Percentiles rank a stretch among this genome's conserved stretches.
phyloP scores from a whole-genome alignment of 257 asterid species.

The Salvia miltiorrhiza region DNA sequence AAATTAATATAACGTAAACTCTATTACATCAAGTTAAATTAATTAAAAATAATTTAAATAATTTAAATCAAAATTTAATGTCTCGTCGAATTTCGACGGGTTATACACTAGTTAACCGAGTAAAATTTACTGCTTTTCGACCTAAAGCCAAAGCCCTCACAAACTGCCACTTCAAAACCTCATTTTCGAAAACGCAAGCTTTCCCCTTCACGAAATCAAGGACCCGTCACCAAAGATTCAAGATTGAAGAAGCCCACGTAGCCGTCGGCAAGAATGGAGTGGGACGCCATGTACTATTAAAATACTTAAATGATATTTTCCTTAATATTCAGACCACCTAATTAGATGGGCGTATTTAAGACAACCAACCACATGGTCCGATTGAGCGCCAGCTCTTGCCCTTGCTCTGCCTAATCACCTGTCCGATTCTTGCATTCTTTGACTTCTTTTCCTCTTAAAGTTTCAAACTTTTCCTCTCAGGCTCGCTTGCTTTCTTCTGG shows the following conservation, averaged over 20 bases:
- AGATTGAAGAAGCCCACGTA: constrained; percentile 10
- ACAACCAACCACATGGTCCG: constrained; percentile 33
- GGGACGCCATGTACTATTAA: constrained; percentile 15
- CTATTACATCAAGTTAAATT: no score
- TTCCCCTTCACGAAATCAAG: background rate
- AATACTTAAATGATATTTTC: background rate
- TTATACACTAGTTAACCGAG: no score
- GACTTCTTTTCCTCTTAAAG: constrained; percentile 18
- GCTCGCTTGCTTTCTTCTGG: constrained; percentile 47
- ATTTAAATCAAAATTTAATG: no score
- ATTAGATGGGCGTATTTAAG: constrained; percentile 45
- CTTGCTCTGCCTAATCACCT: constrained; percentile 13
- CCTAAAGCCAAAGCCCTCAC: background rate
- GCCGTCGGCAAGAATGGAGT: constrained; percentile 15
- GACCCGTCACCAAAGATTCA: constrained; percentile 1
- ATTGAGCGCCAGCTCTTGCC: constrained; percentile 4
- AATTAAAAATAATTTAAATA: no score
- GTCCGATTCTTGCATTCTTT: constrained; percentile 20
- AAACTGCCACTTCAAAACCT: background rate
- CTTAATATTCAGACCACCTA: constrained; percentile 38
- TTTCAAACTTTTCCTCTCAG: constrained; percentile 17
- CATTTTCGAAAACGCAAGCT: background rate
- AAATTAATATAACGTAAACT: no score
- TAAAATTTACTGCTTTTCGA: constrained; percentile 3
- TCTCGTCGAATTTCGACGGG: no score